Conservation (phyloP, 495 filamentous ascomycete species). For the Corynascus novoguineensis region DNA sequence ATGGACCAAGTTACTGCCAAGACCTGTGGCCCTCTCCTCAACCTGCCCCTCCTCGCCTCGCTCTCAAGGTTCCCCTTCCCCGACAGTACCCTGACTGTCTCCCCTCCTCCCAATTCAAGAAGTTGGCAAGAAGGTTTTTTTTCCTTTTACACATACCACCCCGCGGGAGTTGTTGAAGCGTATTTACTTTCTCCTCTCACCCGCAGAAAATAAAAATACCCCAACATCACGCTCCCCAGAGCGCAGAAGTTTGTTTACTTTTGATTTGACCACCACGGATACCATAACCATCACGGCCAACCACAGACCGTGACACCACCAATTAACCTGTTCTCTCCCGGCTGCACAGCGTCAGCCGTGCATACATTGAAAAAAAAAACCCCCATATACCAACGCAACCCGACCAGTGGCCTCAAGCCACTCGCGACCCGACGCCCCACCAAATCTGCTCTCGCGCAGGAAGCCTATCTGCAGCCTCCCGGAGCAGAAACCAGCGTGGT, state of each 20-base stretch:
- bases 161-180: slow-evolving; percentile 3
- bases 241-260: slow-evolving; percentile 15
- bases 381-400: slow-evolving; percentile 15
- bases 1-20: slow-evolving; percentile 22
- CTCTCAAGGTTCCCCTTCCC: slow-evolving; percentile 22
- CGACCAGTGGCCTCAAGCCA: slow-evolving; percentile 13
- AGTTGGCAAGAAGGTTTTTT: slow-evolving; percentile 11
- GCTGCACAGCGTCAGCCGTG: slow-evolving; percentile 14
- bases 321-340: background rate
- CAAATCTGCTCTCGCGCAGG: slow-evolving; percentile 7
- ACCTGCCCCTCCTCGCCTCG: slow-evolving; percentile 16
- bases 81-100: background rate
- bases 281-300: slow-evolving; percentile 16
- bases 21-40: slow-evolving; percentile 13
- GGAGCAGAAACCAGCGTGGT: too few relatives aligned
- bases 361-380: slow-evolving; percentile 17
- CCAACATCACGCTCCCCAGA: slow-evolving; percentile 1
- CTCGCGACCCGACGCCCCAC: slow-evolving; percentile 29
- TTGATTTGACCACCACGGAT: background rate
- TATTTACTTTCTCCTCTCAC: background rate
- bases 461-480: slow-evolving; percentile 27
- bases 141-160: background rate
- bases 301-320: slow-evolving; percentile 19
- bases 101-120: slow-evolving; percentile 3
- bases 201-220: background rate